Evolutionary conservation across 2,329 filamentous ascomycete species (phyloP).

Genomic region (Zasmidium citrigriseum): DNA sequence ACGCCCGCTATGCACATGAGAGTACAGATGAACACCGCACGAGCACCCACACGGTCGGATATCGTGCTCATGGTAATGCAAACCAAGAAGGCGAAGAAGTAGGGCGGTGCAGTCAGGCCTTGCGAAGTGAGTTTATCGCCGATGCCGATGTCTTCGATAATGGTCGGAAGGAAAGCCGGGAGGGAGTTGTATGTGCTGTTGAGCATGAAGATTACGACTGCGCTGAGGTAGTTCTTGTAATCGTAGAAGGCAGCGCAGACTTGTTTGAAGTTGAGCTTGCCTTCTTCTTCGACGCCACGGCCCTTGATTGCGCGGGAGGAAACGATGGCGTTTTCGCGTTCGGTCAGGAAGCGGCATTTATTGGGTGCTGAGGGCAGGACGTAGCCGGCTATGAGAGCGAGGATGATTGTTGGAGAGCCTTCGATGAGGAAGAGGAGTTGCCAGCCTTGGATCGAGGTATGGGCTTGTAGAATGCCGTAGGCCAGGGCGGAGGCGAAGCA

Average conservation of each 20-base stretch:
- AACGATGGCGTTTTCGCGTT: slow-evolving; percentile 44
- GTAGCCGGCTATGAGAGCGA: slow-evolving; percentile 54
- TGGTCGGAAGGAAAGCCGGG: slow-evolving; percentile 30
- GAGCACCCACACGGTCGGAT: slow-evolving; percentile 2
- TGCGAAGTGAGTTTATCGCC: slow-evolving; percentile 58
- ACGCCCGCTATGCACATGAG: slow-evolving; percentile 32
- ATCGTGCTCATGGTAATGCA: slow-evolving; percentile 5
- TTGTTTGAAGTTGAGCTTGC: slow-evolving; percentile 11
- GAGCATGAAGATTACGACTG: slow-evolving; percentile 16
- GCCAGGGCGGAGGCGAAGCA: slow-evolving; percentile 54
- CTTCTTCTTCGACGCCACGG: slow-evolving; percentile 4
- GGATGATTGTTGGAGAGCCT: slow-evolving; percentile 59
- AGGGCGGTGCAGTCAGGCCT: slow-evolving; percentile 66
- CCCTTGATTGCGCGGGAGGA: background rate
- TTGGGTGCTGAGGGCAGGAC: slow-evolving; percentile 47
- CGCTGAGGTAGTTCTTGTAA: slow-evolving; percentile 6
- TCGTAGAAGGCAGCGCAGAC: slow-evolving; percentile 5
- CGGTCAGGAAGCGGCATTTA: slow-evolving; percentile 45
- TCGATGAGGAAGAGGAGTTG: slow-evolving; percentile 62
- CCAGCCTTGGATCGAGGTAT: slow-evolving; percentile 61
- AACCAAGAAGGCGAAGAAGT: slow-evolving; percentile 38
- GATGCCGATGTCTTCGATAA: slow-evolving; percentile 41
- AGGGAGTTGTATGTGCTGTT: slow-evolving; percentile 62
- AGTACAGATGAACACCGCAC: slow-evolving; percentile 27
- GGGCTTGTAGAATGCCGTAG: slow-evolving; percentile 63